phyloP scores from a whole-genome alignment of 805 yeast species.

The Dipodascus albidus region DNA sequence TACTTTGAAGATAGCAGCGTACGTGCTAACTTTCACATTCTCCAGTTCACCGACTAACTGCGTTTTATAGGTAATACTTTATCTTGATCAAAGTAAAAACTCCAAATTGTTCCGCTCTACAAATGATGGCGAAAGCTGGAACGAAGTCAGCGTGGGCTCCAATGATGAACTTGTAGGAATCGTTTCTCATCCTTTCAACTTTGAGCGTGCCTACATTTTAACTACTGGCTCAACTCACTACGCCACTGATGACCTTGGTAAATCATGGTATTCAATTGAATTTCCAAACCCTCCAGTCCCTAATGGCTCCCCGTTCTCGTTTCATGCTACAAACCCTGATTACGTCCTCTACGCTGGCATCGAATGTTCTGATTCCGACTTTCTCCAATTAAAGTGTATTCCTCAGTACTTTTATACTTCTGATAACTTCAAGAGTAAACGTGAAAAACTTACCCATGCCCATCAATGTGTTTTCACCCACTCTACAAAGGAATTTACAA shows the following conservation, averaged over 20 bases:
- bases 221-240: constrained; percentile 27
- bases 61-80: not conserved
- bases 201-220: constrained; percentile 30
- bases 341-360: constrained; percentile 29
- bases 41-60: not conserved
- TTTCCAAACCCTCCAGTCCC: constrained; percentile 21
- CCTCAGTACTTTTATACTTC: constrained; percentile 32
- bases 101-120: constrained; percentile 30
- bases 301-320: constrained; percentile 21
- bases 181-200: constrained; percentile 30
- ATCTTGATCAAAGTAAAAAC: not conserved
- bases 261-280: constrained; percentile 29
- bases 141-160: constrained; percentile 20
- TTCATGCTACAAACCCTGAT: constrained; percentile 31
- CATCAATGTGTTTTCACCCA: constrained; percentile 17
- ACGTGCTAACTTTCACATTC: not conserved
- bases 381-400: constrained; percentile 24
- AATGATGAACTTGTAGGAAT: constrained; percentile 9
- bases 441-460: constrained; percentile 25
- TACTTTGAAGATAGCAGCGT: constrained; percentile 27
- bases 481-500: constrained; percentile 17
- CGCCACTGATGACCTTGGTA: constrained; percentile 32
- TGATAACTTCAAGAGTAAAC: constrained; percentile 31
- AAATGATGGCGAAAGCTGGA: constrained; percentile 37
- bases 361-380: constrained; percentile 25